These are phyloP conservation scores for Nemophila menziesii DNA, from an alignment of 257 asterid genomes.

Conservation along the genomic window DNA sequence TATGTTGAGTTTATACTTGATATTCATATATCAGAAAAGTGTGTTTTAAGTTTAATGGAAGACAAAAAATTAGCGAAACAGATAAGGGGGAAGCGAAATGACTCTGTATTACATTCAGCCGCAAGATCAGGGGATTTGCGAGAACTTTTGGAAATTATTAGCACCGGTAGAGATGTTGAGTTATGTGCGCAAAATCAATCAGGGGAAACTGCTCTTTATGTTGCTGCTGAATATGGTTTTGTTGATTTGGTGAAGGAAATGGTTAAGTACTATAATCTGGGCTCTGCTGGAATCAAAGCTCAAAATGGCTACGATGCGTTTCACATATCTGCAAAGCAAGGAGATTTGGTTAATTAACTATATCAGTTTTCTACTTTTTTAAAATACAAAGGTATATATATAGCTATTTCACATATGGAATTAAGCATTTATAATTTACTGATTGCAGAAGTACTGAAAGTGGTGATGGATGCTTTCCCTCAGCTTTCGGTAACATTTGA, in stretches of 20 bases:
- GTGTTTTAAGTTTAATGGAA: too few species aligned
- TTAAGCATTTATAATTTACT: too few species aligned
- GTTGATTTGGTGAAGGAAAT: constrained; percentile 45
- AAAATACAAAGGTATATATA: too few species aligned
- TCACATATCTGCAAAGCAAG: constrained; percentile 69
- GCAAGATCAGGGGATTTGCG: constrained; percentile 47
- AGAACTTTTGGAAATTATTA: constrained; percentile 30
- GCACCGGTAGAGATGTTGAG: constrained; percentile 21
- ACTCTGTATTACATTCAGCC: constrained; percentile 50
- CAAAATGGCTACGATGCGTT: constrained; percentile 66
- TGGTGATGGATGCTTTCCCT: constrained; percentile 48
- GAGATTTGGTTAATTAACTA: constrained; percentile 39
- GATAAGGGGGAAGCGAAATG: constrained; percentile 57
- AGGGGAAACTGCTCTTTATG: constrained; percentile 60
- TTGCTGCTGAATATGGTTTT: constrained; percentile 56
- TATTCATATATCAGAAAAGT: background rate
- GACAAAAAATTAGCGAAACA: constrained; percentile 56
- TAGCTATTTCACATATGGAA: too few species aligned
- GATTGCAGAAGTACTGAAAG: constrained; percentile 45
- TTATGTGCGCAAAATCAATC: constrained; percentile 53
- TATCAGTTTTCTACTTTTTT: background rate
- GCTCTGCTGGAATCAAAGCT: constrained; percentile 54
- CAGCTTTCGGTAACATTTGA: constrained; percentile 58
- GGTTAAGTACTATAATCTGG: constrained; percentile 35
- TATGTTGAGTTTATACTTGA: too few species aligned